Base-by-base conservation (phyloP, 108 stramenopile genomes). In the Nitzschia sp. region DNA sequence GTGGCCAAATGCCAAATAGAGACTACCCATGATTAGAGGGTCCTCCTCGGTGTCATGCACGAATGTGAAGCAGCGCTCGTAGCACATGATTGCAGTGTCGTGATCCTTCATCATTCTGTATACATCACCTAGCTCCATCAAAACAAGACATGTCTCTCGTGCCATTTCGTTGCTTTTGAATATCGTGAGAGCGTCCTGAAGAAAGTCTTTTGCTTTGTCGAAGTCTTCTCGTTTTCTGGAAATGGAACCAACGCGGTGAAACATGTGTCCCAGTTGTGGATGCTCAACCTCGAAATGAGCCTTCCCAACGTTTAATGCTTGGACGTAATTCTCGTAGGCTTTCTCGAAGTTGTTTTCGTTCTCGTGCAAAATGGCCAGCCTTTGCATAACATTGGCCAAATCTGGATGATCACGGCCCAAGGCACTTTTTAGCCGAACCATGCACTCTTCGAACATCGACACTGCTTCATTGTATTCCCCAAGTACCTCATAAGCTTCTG, bases 81-180 rank as follows among this genome's bases (percentile, higher is more conserved):
- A 88, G 36, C 68, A 74, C 33, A 58, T 58, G 1, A 80, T 5
- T 29, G 87, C 84, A 55, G 57, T 58, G 5, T 69, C 71, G 30
- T 48, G 58, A 21, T 88, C 73, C 15, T 61, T 52, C 45, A 47
- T 67, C 56, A 77, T 73, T 44, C 80, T 79, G 66, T 84, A 80
- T 11, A 87, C 54, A 59, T 85, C 75, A 29, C 83, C 84, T 27
- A 90, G 66, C 48, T 84, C 85, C 28, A 80, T 72, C 36, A 87
- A 66, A 16, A 84, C 80, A 3, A 66, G 67, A 33, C 74, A 70
- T 5, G 77, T 77, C 59, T 81, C 83, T 0, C 56, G 50, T 11
- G 54, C 62, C 33, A 84, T 72, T 21, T 73, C 80, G 17, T 76
- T 34, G 21, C 46, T 52, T 33, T 75, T 71, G 54, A 82, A 69